Conservation (phyloP, 2,329 filamentous ascomycete genomes). For the Epichloe aotearoae region DNA sequence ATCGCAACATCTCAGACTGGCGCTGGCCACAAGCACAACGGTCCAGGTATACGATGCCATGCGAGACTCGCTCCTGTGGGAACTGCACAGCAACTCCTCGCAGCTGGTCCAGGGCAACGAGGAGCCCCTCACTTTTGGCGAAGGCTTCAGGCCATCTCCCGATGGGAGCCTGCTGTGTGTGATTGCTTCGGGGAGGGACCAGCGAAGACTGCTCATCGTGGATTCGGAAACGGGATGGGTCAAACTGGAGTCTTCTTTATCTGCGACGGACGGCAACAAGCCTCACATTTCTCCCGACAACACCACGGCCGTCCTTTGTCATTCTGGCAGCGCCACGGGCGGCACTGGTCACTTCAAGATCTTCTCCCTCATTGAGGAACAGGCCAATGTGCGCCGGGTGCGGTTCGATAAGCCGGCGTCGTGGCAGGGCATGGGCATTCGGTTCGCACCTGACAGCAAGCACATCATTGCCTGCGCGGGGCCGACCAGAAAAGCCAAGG, state of each 20-base stretch:
- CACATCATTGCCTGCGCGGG: constrained; percentile 4
- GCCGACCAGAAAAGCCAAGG: background rate
- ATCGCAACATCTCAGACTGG: background rate
- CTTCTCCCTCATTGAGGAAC: background rate
- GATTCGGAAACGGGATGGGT: constrained; percentile 4
- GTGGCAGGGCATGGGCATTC: constrained; percentile 3
- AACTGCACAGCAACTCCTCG: constrained; percentile 5
- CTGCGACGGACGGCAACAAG: constrained; percentile 2
- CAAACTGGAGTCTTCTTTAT: background rate
- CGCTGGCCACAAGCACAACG: background rate
- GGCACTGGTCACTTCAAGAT: background rate
- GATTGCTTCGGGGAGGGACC: background rate
- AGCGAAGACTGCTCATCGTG: constrained; percentile 2
- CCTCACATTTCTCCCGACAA: constrained; percentile 4
- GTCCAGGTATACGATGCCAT: constrained; percentile 4
- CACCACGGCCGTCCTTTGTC: constrained; percentile 2
- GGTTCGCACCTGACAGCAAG: constrained; percentile 3
- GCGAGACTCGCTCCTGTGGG: constrained; percentile 4
- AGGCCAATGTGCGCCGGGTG: background rate
- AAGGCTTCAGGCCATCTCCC: constrained; percentile 3
- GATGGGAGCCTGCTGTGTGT: constrained; percentile 4
- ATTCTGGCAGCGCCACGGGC: background rate
- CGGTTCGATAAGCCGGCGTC: background rate
- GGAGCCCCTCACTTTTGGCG: constrained; percentile 3
- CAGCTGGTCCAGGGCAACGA: constrained; percentile 4